Conservation (phyloP, 2,329 filamentous ascomycete species). For the Epichloe elymi region DNA sequence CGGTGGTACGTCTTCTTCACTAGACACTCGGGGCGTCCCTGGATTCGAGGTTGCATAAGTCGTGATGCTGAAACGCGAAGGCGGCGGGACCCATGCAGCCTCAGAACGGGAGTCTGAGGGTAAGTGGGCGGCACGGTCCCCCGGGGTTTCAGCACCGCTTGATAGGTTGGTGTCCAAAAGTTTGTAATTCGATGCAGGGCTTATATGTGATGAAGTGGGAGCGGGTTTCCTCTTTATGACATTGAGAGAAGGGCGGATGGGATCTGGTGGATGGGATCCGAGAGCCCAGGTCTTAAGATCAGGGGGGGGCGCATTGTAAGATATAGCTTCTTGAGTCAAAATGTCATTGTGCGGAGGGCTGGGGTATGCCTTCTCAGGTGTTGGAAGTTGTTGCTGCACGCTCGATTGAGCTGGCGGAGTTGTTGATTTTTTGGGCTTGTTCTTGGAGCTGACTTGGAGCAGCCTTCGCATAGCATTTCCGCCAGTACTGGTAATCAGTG, state of each 20-base stretch:
- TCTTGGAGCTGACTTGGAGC: conserved; percentile 9
- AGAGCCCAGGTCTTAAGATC: conserved; percentile 6
- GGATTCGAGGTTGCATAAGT: conserved; percentile 41
- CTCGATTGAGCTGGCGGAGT: not conserved
- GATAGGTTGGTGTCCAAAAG: not conserved
- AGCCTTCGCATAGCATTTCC: conserved; percentile 22
- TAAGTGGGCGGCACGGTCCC: conserved; percentile 3
- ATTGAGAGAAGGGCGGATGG: conserved; percentile 17
- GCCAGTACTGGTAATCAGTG: conserved; percentile 11
- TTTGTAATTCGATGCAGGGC: conserved; percentile 1
- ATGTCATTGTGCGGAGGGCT: conserved; percentile 21
- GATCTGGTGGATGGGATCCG: conserved; percentile 11
- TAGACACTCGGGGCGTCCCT: conserved; percentile 14
- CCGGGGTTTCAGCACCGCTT: conserved; percentile 13
- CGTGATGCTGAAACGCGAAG: conserved; percentile 51
- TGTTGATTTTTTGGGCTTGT: not conserved
- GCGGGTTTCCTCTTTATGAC: conserved; percentile 34
- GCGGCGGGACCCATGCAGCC: conserved; percentile 34
- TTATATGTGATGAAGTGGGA: conserved; percentile 12
- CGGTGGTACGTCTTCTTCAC: conserved; percentile 14
- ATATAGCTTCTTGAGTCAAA: conserved; percentile 10
- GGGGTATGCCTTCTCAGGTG: conserved; percentile 16
- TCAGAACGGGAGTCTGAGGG: conserved; percentile 12
- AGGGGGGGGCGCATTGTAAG: conserved; percentile 3
- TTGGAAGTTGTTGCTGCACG: not conserved